These are phyloP conservation scores for Senna tora DNA, from an alignment of 306 rosid genomes.

Conservation along the genomic window DNA sequence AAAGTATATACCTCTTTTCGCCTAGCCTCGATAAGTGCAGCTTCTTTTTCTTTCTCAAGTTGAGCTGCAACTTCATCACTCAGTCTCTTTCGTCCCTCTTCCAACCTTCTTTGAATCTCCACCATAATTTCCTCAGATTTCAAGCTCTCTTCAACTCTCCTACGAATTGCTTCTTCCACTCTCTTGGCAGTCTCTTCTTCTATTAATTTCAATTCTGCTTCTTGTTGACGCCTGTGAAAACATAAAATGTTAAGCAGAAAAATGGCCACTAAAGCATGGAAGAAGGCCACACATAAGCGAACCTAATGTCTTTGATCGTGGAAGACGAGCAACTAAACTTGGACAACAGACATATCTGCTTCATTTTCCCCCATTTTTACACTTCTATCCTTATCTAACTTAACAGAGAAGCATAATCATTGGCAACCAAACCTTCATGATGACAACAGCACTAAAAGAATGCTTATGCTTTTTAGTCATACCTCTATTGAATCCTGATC, in stretches of 20 bases:
- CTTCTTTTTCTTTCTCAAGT: conserved; percentile 77
- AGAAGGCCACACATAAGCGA: conserved; percentile 33
- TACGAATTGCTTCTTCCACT: conserved; percentile 72
- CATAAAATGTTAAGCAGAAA: conserved; percentile 48
- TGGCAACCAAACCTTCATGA: conserved; percentile 87
- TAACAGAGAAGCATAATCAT: conserved; percentile 54
- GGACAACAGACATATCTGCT: conserved; percentile 41
- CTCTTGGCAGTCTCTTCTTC: conserved; percentile 87
- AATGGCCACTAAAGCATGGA: conserved; percentile 43
- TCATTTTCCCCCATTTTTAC: conserved; percentile 30
- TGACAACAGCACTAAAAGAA: conserved; percentile 66
- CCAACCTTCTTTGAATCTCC: conserved; percentile 68
- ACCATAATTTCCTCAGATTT: conserved; percentile 59
- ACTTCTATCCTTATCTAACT: conserved; percentile 43
- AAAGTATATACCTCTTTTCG: conserved; percentile 61
- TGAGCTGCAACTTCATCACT: conserved; percentile 66
- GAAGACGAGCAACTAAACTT: conserved; percentile 32
- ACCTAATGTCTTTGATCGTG: conserved; percentile 41
- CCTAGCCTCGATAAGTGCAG: conserved; percentile 74
- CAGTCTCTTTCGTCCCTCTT: conserved; percentile 73
- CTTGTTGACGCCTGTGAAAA: conserved; percentile 69
- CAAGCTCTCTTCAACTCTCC: conserved; percentile 72
- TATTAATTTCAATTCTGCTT: conserved; percentile 66
- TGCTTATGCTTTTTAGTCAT: conserved; percentile 96
- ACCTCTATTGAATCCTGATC: conserved; percentile 99